phyloP scores from a whole-genome alignment of 352 stramenopile species.

The Globisporangium carolinianum region DNA sequence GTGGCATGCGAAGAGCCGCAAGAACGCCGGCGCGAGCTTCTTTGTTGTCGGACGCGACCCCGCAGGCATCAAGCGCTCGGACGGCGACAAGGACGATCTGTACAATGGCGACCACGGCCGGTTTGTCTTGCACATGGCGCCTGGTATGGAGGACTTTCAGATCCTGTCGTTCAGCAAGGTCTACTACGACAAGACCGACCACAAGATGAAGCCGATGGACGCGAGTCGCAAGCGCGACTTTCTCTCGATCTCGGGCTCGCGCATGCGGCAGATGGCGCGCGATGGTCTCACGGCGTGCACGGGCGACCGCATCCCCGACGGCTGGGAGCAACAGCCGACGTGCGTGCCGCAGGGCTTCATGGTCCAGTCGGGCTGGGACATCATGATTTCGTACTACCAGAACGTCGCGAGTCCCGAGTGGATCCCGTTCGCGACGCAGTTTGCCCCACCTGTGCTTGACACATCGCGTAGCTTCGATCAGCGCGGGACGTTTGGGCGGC shows the following conservation, averaged over 20 bases:
- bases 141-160: conserved; percentile 92
- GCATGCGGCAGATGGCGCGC: conserved; percentile 95
- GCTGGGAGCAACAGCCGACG: conserved; percentile 74
- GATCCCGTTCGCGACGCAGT: conserved; percentile 76
- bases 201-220: conserved; percentile 97
- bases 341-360: conserved; percentile 98
- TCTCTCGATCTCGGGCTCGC: conserved; percentile 96
- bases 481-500: conserved; percentile 56
- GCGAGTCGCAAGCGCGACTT: conserved; percentile 92
- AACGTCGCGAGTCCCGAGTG: conserved; percentile 87
- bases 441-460: conserved; percentile 42
- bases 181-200: conserved; percentile 96
- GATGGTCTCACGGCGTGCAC: conserved; percentile 91
- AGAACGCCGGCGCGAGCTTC: conserved; percentile 94
- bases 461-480: conserved; percentile 40
- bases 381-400: conserved; percentile 98
- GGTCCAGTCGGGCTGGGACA: conserved; percentile 97
- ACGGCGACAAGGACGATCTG: conserved; percentile 91
- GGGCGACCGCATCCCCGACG: conserved; percentile 51
- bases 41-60: conserved; percentile 97
- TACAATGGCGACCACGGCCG: conserved; percentile 96
- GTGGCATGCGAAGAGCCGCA: conserved; percentile 97
- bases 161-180: conserved; percentile 96
- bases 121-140: conserved; percentile 95
- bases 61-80: conserved; percentile 96